A percentile compares a stretch with the other conserved stretches of the same genome.
phyloP scores from a whole-genome alignment of 1,284 basidiomycete species.

The Gymnopus androsaceus region DNA sequence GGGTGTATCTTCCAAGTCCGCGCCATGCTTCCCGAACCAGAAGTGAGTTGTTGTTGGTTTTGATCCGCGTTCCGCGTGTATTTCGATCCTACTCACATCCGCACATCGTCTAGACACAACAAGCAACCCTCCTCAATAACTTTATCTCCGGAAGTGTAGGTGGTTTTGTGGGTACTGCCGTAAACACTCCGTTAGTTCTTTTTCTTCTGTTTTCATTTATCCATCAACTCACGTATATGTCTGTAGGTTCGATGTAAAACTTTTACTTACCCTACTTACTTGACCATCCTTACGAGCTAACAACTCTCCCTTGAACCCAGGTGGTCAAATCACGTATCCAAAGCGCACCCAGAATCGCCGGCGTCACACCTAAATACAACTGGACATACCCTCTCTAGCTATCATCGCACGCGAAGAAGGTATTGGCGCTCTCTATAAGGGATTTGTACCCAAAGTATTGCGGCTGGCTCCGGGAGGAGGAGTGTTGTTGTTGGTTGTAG shows the following conservation, averaged over 20 bases:
- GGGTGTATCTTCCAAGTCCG: slow-evolving; percentile 88
- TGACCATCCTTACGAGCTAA: background rate
- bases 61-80: too few relatives aligned
- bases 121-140: slow-evolving; percentile 84
- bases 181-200: slow-evolving; percentile 74
- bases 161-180: slow-evolving; percentile 83
- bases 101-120: slow-evolving; percentile 51
- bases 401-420: slow-evolving; percentile 93
- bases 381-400: slow-evolving; percentile 87
- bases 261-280: background rate
- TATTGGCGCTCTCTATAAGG: slow-evolving; percentile 89
- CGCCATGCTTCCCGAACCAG: slow-evolving; percentile 78
- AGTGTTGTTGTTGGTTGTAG: slow-evolving; percentile 89
- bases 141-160: slow-evolving; percentile 90
- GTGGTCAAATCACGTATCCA: slow-evolving; percentile 98
- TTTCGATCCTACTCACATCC: background rate
- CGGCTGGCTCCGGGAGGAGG: slow-evolving; percentile 93
- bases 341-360: slow-evolving; percentile 66
- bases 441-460: slow-evolving; percentile 85
- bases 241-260: slow-evolving; percentile 58
- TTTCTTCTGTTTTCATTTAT: background rate
- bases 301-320: slow-evolving; percentile 37
- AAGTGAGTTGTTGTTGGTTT: slow-evolving; percentile 64
- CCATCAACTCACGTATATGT: slow-evolving; percentile 4
- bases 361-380: slow-evolving; percentile 82